Evolutionary conservation across 192 early-diverging fungal species (phyloP).

Genomic region (Linnemannia exigua): DNA sequence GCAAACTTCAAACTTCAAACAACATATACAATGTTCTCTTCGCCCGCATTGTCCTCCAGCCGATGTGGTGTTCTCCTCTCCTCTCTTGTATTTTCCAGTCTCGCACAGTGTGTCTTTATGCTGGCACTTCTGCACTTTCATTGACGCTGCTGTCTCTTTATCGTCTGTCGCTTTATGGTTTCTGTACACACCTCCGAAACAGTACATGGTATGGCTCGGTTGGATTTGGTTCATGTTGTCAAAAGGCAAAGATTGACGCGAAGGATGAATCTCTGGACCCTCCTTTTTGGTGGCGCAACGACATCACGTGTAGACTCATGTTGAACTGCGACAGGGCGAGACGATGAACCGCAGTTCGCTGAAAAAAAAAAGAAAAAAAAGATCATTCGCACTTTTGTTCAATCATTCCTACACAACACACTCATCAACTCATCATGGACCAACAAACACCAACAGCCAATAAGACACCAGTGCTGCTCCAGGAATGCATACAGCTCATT

Average conservation of each 20-base stretch:
- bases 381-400: not conserved
- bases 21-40: not conserved
- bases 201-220: not conserved
- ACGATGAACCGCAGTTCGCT: not conserved
- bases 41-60: not conserved
- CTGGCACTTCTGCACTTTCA: too few species aligned
- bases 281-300: not conserved
- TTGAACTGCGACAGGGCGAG: conserved; percentile 5
- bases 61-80: too few species aligned
- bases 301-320: not conserved
- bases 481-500: conserved; percentile 35
- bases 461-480: conserved; percentile 13
- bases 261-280: too few species aligned
- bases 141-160: conserved; percentile 10
- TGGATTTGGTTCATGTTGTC: too few species aligned
- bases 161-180: not conserved
- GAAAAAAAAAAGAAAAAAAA: not conserved
- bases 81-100: too few species aligned
- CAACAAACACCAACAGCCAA: not conserved
- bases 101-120: not conserved
- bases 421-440: not conserved
- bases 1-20: not conserved
- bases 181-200: too few species aligned
- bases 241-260: too few species aligned
- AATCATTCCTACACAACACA: not conserved